Evolutionary conservation across 164 flowering plant genomes (phyloP), one percentile per base, ranked within the genome.

Genomic region (Piper betle): DNA sequence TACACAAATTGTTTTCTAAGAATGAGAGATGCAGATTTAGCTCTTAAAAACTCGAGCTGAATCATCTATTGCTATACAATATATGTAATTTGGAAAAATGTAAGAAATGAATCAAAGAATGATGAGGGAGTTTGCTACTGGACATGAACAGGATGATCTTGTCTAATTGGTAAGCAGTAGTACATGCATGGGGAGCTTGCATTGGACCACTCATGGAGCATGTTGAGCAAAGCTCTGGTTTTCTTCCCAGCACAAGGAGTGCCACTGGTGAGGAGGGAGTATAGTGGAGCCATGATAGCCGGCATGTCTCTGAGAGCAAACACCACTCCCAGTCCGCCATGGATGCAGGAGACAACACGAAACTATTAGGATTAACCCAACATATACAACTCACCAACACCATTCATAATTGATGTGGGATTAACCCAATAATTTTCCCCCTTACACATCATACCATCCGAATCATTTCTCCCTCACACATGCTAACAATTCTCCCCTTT

Each of bases 281-380:
- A 91, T n/a, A 91, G 66, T 0, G 80, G 65, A 9, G 67, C 58
- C 80, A 75, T 81, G 4, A 91, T 67, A 0, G 85, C 65, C 0
- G 71, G 62, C 40, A 76, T 75, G 52, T 66, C 77, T 0, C 79
- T 77, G 33, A 88, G 62, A 39, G n/a, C 63, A 0, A 73, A 59
- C 7, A 80, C 71, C 63, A 77, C 87, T 39, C 80, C 88, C 0
- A 15, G 53, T 3, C 92, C 91, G 5, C 84, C 79, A 58, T 81
- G 75, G 52, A 39, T 63, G 69, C 92, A 79, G 48, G 39, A 17
- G 82, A 76, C 17, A 80, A 68, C 67, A 91, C 62, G 33, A n/a
- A n/a, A n/a, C n/a, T n/a, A n/a, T n/a, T n/a, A n/a, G n/a, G n/a
- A n/a, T n/a, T n/a, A n/a, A n/a, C n/a, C n/a, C n/a, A n/a, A n/a